phyloP scores from a whole-genome alignment of 2,329 filamentous ascomycete species.

The Nigrospora sphaerica region DNA sequence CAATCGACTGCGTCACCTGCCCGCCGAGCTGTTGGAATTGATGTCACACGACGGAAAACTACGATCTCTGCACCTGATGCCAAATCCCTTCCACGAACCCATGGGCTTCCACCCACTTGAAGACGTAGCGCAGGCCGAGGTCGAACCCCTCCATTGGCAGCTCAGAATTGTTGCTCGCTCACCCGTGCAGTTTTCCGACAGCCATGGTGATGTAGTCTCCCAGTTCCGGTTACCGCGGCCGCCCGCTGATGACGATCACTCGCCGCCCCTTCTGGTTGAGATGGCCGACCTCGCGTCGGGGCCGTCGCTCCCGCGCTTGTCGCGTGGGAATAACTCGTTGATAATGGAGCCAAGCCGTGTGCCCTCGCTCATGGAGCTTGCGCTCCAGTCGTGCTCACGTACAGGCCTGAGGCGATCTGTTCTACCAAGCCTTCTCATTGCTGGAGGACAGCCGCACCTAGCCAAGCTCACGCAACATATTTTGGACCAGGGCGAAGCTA shows the following conservation, averaged over 20 bases:
- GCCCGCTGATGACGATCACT: background rate
- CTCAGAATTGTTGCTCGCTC: conserved; percentile 14
- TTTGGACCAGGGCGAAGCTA: conserved; percentile 28
- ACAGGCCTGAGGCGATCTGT: conserved; percentile 12
- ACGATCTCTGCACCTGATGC: conserved; percentile 46
- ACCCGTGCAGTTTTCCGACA: conserved; percentile 22
- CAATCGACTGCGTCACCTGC: conserved; percentile 54
- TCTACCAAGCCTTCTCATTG: too few relatives aligned
- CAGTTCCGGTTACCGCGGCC: conserved; percentile 16
- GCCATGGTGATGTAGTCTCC: conserved; percentile 18
- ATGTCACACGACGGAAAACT: conserved; percentile 38
- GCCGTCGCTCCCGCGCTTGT: conserved; percentile 7
- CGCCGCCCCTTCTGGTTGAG: conserved; percentile 5
- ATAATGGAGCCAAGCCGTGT: conserved; percentile 25
- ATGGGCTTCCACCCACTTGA: conserved; percentile 4
- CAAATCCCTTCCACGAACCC: conserved; percentile 54
- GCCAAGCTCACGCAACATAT: too few relatives aligned
- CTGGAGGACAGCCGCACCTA: too few relatives aligned
- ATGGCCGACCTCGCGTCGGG: conserved; percentile 14
- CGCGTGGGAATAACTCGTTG: background rate
- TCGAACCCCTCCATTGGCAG: conserved; percentile 11
- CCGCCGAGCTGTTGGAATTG: conserved; percentile 54
- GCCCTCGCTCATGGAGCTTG: conserved; percentile 43
- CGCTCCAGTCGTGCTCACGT: conserved; percentile 37
- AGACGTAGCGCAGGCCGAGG: conserved; percentile 3